Evolutionary conservation across 2,329 filamentous ascomycete genomes (phyloP).

Genomic region (Trichothecium sympodiale): DNA sequence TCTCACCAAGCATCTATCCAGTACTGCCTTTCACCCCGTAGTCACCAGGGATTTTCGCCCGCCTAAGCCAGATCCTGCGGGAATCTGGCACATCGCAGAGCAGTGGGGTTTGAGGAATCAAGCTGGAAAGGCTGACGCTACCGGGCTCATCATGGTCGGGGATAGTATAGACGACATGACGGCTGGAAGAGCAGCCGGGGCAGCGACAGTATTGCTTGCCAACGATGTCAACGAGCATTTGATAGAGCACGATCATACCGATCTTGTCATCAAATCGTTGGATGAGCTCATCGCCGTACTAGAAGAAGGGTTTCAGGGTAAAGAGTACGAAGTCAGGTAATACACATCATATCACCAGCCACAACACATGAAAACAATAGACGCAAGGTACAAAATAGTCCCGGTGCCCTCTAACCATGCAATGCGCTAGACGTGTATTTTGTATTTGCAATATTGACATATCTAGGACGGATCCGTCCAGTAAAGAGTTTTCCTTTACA

Average conservation of each 20-base stretch:
- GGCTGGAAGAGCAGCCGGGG: slow-evolving; percentile 71
- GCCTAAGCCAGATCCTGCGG: slow-evolving; percentile 81
- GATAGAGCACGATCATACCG: slow-evolving; percentile 62
- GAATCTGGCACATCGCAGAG: slow-evolving; percentile 74
- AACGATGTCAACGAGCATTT: slow-evolving; percentile 72
- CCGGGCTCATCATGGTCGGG: slow-evolving; percentile 53
- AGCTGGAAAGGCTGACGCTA: slow-evolving; percentile 26
- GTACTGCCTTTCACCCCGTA: slow-evolving; percentile 61
- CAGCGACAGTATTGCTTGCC: slow-evolving; percentile 78
- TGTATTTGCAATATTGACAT: no score
- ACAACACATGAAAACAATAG: no score
- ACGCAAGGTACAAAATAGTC: no score
- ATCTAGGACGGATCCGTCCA: no score
- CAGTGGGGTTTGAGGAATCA: slow-evolving; percentile 50
- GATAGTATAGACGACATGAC: slow-evolving; percentile 90
- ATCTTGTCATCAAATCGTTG: slow-evolving; percentile 58
- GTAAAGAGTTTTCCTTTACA: no score
- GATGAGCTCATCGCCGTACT: slow-evolving; percentile 69
- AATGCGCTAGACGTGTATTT: no score
- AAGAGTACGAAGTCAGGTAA: slow-evolving; percentile 12
- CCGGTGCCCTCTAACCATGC: no score
- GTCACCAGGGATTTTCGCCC: slow-evolving; percentile 74
- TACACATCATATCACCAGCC: not conserved
- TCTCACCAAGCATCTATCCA: slow-evolving; percentile 61
- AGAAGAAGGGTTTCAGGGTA: slow-evolving; percentile 61